These are phyloP conservation scores for Nicotiana noctiflora DNA, from an alignment of 257 asterid genomes.

Conservation along the genomic window DNA sequence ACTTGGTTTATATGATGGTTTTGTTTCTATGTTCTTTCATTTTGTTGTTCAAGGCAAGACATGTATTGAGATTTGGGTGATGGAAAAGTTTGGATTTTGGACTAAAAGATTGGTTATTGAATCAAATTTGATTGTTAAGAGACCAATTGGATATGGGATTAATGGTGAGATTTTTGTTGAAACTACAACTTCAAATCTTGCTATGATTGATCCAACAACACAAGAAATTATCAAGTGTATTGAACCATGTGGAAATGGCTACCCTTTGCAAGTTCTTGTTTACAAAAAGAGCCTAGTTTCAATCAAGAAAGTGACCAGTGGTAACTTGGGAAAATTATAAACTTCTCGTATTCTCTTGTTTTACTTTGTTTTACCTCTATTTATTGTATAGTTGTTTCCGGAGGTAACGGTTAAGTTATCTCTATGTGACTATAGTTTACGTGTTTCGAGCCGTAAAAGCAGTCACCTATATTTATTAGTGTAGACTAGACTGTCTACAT, in stretches of 20 bases:
- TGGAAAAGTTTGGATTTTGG: slow-evolving; percentile 35
- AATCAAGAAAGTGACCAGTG: neutral
- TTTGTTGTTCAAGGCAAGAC: slow-evolving; percentile 9
- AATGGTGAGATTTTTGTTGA: slow-evolving; percentile 27
- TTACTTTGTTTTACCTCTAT: neutral
- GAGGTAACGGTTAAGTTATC: too few species aligned
- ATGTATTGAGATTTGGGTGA: slow-evolving; percentile 32
- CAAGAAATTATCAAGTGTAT: neutral
- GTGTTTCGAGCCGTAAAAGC: too few species aligned
- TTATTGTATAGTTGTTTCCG: too few species aligned
- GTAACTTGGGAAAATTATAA: neutral
- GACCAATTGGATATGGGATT: slow-evolving; percentile 44
- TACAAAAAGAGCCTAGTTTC: slow-evolving; percentile 5
- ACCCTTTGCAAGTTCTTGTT: neutral
- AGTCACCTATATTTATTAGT: too few species aligned
- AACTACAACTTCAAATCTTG: slow-evolving; percentile 7
- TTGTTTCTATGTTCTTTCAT: slow-evolving; percentile 29
- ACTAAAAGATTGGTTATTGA: slow-evolving; percentile 20
- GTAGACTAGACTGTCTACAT: too few species aligned
- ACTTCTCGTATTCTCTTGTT: neutral
- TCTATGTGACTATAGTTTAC: too few species aligned
- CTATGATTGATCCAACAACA: neutral
- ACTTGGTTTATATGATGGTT: slow-evolving; percentile 28
- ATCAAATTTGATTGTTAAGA: slow-evolving; percentile 25
- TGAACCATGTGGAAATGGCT: slow-evolving; percentile 6